Conservation (phyloP, 352 stramenopile species). For the Phytopythium ostracodes region DNA sequence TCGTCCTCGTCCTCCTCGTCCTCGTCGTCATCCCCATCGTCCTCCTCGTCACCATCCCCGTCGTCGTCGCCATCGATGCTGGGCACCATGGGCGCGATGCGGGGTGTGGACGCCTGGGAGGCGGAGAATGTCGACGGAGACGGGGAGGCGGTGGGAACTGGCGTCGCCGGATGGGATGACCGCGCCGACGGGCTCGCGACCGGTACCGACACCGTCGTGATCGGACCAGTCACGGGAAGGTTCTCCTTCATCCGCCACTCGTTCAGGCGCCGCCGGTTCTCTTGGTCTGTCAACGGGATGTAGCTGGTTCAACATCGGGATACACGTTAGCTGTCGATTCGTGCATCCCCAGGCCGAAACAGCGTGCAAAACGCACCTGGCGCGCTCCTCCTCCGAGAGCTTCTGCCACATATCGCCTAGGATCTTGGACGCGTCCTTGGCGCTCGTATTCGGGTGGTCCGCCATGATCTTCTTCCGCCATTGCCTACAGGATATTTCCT, state of each 20-base stretch:
- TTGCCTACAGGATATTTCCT: too few relatives aligned
- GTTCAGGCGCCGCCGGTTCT: constrained; percentile 70
- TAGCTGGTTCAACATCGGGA: constrained; percentile 23
- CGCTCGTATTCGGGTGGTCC: constrained; percentile 61
- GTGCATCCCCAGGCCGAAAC: too few relatives aligned
- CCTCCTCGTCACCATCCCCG: constrained; percentile 36
- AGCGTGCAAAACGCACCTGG: constrained; percentile 25
- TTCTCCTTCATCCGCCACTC: constrained; percentile 82
- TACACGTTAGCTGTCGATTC: too few relatives aligned
- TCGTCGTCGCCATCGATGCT: constrained; percentile 35
- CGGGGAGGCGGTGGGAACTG: not conserved
- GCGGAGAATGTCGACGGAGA: constrained; percentile 4
- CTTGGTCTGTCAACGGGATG: constrained; percentile 71
- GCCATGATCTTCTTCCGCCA: constrained; percentile 82
- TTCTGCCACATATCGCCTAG: constrained; percentile 86
- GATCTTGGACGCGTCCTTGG: constrained; percentile 81
- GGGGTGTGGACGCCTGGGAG: constrained; percentile 12
- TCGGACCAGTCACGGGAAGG: constrained; percentile 17
- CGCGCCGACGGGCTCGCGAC: not conserved
- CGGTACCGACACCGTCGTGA: not conserved
- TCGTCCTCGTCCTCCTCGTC: constrained; percentile 46
- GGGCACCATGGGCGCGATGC: constrained; percentile 17
- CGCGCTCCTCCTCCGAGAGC: constrained; percentile 67
- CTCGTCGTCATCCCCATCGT: constrained; percentile 51
- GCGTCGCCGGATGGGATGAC: not conserved